Evolutionary conservation across 257 asterid genomes (phyloP).

Genomic region (Solanum pinnatisectum): DNA sequence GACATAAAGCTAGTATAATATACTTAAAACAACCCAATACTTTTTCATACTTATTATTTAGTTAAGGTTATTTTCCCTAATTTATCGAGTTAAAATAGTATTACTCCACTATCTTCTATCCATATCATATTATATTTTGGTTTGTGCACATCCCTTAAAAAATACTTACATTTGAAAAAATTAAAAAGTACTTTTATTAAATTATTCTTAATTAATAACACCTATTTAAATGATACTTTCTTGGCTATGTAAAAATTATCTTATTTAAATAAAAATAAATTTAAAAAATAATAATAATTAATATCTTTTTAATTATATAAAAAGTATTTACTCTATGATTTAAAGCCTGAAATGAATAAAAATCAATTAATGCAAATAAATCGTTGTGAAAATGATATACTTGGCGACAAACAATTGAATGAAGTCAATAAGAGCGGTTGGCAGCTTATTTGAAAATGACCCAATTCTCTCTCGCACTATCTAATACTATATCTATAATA

Average conservation of each 20-base stretch:
- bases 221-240: neutral
- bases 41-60: neutral
- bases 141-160: neutral
- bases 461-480: neutral
- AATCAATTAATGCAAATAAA: neutral
- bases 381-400: neutral
- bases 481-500: neutral
- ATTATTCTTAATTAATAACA: neutral
- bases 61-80: neutral
- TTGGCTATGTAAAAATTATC: neutral
- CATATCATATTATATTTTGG: neutral
- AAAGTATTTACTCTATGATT: neutral
- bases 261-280: neutral
- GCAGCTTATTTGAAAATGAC: constrained; percentile 1
- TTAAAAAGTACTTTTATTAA: neutral
- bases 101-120: neutral
- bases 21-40: neutral
- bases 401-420: neutral
- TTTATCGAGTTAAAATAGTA: neutral
- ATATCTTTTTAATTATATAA: neutral
- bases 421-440: constrained; percentile 1
- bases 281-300: neutral
- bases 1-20: neutral
- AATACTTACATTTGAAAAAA: neutral
- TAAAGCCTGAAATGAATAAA: neutral